A percentile compares a stretch with the other conserved stretches of the same genome.
Conservation (phyloP, 306 rosid species). For the Rosa persica region DNA sequence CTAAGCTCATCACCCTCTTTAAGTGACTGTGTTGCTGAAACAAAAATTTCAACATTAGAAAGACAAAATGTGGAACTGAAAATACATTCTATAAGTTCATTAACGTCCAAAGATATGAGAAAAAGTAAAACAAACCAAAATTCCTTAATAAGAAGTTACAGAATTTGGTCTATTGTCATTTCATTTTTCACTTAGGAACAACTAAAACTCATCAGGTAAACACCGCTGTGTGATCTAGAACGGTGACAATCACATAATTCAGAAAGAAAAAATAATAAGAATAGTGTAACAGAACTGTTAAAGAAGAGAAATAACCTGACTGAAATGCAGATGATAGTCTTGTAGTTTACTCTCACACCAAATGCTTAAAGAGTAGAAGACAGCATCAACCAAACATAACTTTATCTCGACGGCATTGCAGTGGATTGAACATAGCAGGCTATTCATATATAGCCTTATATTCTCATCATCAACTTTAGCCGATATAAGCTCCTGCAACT, state of each 20-base stretch:
- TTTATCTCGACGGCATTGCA: slow-evolving; percentile 33
- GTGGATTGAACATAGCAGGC: slow-evolving; percentile 38
- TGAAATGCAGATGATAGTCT: slow-evolving; percentile 55
- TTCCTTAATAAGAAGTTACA: not conserved
- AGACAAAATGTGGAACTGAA: not conserved
- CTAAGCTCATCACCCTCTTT: slow-evolving; percentile 40
- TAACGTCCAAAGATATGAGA: slow-evolving; percentile 3
- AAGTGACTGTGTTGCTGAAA: slow-evolving; percentile 49
- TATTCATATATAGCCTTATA: slow-evolving; percentile 33
- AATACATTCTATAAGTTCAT: not conserved
- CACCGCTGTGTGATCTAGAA: not conserved
- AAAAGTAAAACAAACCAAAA: not conserved
- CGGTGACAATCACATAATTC: not conserved
- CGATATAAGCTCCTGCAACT: slow-evolving; percentile 43
- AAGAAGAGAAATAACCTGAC: slow-evolving; percentile 41
- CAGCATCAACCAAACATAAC: slow-evolving; percentile 43
- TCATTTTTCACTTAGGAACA: not conserved
- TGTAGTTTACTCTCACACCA: slow-evolving; percentile 49
- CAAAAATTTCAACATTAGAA: slow-evolving; percentile 18
- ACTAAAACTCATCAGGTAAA: slow-evolving; percentile 4
- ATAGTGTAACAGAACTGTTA: not conserved
- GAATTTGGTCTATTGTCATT: not conserved
- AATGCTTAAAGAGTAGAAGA: slow-evolving; percentile 47
- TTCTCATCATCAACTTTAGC: slow-evolving; percentile 32
- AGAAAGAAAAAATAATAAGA: not conserved